Evolutionary conservation across 2,329 filamentous ascomycete genomes (phyloP).

Genomic region (Monosporascus cannonballus): DNA sequence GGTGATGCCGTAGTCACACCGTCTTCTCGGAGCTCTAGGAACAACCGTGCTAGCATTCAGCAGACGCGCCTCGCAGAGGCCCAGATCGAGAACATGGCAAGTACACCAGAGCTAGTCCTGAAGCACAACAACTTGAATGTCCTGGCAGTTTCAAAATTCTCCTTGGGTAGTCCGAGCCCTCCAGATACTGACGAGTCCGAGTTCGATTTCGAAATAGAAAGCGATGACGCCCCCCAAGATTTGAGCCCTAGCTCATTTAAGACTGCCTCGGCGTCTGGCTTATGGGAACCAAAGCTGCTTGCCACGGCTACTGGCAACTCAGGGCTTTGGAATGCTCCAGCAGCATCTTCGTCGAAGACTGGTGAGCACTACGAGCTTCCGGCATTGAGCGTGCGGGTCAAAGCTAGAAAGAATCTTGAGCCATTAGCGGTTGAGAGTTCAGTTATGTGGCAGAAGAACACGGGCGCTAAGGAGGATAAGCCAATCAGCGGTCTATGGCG

Average conservation of each 20-base stretch:
- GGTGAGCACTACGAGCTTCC: constrained; percentile 17
- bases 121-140: constrained; percentile 33
- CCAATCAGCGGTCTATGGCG: constrained; percentile 18
- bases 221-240: not conserved
- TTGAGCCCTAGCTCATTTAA: not conserved
- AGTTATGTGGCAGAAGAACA: constrained; percentile 32
- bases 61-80: constrained; percentile 40
- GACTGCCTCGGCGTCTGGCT: constrained; percentile 2
- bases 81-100: constrained; percentile 38
- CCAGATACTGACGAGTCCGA: constrained; percentile 47
- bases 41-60: constrained; percentile 32
- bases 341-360: not conserved
- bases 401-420: constrained; percentile 25
- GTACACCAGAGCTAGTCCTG: constrained; percentile 30
- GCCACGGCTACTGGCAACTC: constrained; percentile 2
- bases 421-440: constrained; percentile 31
- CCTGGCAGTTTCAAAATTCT: constrained; percentile 31
- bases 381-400: constrained; percentile 29
- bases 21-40: constrained; percentile 21
- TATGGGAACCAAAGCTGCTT: constrained; percentile 17
- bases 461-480: not conserved
- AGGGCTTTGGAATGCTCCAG: constrained; percentile 17
- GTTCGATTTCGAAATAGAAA: constrained; percentile 24
- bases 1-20: constrained; percentile 18
- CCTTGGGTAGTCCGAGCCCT: constrained; percentile 47